A percentile compares a stretch with the other conserved stretches of the same genome.
phyloP scores from a whole-genome alignment of 495 filamentous ascomycete genomes.

The Barbatosphaeria neglecta region DNA sequence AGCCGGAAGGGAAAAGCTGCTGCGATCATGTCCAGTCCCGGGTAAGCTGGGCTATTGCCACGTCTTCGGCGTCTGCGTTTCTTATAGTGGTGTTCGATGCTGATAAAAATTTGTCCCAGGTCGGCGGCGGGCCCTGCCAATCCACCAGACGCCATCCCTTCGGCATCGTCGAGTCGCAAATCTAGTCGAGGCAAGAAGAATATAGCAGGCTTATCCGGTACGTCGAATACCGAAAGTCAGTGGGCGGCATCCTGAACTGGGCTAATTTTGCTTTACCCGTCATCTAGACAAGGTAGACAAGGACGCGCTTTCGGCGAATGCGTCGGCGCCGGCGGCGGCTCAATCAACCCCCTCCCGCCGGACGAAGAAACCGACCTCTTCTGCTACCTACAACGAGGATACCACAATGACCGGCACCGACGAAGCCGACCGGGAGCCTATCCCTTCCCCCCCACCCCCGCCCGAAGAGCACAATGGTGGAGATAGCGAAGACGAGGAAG shows the following conservation, averaged over 20 bases:
- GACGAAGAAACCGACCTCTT: conserved; percentile 44
- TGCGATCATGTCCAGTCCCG: conserved; percentile 71
- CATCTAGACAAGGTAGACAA: no score
- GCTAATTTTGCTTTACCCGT: neutral
- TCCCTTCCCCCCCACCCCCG: conserved; percentile 26
- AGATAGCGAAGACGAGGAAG: conserved; percentile 38
- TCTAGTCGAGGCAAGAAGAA: conserved; percentile 53
- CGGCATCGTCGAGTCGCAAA: conserved; percentile 52
- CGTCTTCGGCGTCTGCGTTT: neutral
- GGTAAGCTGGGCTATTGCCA: conserved; percentile 40
- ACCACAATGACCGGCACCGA: conserved; percentile 46
- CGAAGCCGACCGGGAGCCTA: conserved; percentile 48
- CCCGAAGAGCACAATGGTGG: conserved; percentile 37
- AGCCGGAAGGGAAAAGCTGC: conserved; percentile 52
- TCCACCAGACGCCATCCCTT: conserved; percentile 18
- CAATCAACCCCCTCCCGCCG: conserved; percentile 31
- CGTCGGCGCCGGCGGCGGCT: conserved; percentile 7
- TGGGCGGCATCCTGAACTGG: no score
- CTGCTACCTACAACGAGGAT: conserved; percentile 41
- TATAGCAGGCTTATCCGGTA: conserved; percentile 25
- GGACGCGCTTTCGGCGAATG: no score
- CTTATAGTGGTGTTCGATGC: neutral
- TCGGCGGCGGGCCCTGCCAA: conserved; percentile 22
- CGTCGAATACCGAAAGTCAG: no score
- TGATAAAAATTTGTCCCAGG: conserved; percentile 12